Conservation (phyloP, 805 yeast species). For the Yarrowia hollandica region DNA sequence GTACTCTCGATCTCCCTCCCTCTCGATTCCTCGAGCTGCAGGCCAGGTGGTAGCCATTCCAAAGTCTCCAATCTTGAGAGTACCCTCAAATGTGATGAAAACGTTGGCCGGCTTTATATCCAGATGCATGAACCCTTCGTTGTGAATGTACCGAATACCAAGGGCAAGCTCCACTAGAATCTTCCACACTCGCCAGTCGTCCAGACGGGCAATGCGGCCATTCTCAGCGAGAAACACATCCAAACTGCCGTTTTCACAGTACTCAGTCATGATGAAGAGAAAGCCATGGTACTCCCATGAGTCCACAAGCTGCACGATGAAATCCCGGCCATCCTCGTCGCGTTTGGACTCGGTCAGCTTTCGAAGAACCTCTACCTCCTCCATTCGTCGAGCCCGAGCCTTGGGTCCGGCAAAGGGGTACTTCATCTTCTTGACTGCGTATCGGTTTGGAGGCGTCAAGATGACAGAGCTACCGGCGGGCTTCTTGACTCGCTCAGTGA, state of each 20-base stretch:
- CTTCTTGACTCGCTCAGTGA: slow-evolving; percentile 57
- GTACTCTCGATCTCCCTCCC: slow-evolving; percentile 96
- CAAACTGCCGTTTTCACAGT: slow-evolving; percentile 89
- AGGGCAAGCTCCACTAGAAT: slow-evolving; percentile 78
- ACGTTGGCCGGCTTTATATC: slow-evolving; percentile 96
- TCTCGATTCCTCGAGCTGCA: slow-evolving; percentile 59
- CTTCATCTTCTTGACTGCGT: slow-evolving; percentile 87
- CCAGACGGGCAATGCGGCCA: slow-evolving; percentile 73
- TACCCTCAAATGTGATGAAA: slow-evolving; percentile 91
- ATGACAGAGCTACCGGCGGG: slow-evolving; percentile 20
- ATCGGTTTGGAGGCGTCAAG: slow-evolving; percentile 43
- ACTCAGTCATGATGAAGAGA: slow-evolving; percentile 90
- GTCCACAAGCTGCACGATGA: slow-evolving; percentile 74
- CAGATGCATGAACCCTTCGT: slow-evolving; percentile 72
- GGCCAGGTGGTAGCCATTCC: slow-evolving; percentile 90
- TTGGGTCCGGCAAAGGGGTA: slow-evolving; percentile 59
- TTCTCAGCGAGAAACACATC: slow-evolving; percentile 77
- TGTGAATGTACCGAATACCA: slow-evolving; percentile 81
- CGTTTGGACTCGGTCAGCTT: slow-evolving; percentile 35
- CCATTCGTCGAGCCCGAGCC: slow-evolving; percentile 60
- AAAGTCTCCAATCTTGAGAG: slow-evolving; percentile 91
- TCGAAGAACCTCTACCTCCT: slow-evolving; percentile 70
- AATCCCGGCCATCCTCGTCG: slow-evolving; percentile 65
- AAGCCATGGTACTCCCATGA: slow-evolving; percentile 77
- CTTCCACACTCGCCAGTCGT: slow-evolving; percentile 98